Evolutionary conservation across 2,329 filamentous ascomycete species (phyloP), one percentile per base, ranked within the genome.

Genomic region (Clarireedia monteithiana): DNA sequence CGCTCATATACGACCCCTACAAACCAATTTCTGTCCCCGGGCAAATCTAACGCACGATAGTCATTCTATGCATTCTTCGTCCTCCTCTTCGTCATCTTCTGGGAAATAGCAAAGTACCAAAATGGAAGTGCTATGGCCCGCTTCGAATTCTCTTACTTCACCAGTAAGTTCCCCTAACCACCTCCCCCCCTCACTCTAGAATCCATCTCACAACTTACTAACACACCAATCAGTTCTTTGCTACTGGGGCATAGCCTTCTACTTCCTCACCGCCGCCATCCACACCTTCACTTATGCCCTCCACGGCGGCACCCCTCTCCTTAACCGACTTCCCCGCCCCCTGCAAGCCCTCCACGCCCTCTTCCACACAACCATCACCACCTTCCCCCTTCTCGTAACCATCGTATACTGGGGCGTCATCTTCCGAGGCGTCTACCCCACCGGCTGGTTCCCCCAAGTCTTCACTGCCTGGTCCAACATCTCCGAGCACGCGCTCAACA

Each of bases 161-260:
- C 90, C 27, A 53, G 64, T 94, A 62, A 15, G 40, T 36, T 36
- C 12, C 3, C 10, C 12, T 10, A 34, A 17, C 2, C 15, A 5
- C 14, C 15, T 26, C 42, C 36, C 17, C 17, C 10, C 17, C 48
- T 7, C 38, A 17, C 10, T 4, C 17, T 15, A 6, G 9, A 9
- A 12, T 47, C 34, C 27, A 30, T 30, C 34, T 34, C 12, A 45
- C 17, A 14, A 6, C 10, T 39, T 38, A 39, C 36, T 53, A 48
- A 56, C 26, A 24, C 26, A 2, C 17, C 6, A 14, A 34, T 26
- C 38, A 65, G 63, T 67, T 15, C 64, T 68, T 55, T 89, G 86
- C 9, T 94, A 86, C 77, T 94, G 88, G 88, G 88, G 88, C 2
- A 73, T 92, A 38, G 84, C 81, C 24, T 92, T 91, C 73, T 95